Percentiles rank a stretch among this genome's conserved stretches.
phyloP scores from a whole-genome alignment of 768 basidiomycete species.

The Lactarius deliciosus region DNA sequence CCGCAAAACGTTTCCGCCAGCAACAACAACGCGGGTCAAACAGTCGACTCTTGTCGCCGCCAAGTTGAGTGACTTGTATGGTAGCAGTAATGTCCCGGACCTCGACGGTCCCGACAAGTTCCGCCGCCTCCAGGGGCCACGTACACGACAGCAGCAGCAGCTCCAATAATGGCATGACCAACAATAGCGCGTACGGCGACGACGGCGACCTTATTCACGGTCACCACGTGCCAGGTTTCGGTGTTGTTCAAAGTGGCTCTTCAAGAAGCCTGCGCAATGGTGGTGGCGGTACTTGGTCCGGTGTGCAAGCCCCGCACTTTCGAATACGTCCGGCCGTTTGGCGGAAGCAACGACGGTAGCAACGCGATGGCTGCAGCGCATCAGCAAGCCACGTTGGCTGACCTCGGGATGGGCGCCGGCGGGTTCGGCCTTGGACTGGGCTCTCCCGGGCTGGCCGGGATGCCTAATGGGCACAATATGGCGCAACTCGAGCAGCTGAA shows the following conservation, averaged over 20 bases:
- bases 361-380: constrained; percentile 13
- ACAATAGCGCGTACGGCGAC: constrained; percentile 49
- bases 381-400: constrained; percentile 38
- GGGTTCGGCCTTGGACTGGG: constrained; percentile 43
- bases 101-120: constrained; percentile 87
- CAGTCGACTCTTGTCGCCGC: constrained; percentile 43
- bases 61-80: constrained; percentile 63
- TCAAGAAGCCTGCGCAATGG: constrained; percentile 45
- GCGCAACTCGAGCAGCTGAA: not conserved
- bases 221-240: constrained; percentile 34
- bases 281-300: no score
- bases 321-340: constrained; percentile 48
- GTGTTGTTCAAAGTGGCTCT: not conserved
- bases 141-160: not conserved
- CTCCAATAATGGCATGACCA: constrained; percentile 28
- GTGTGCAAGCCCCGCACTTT: constrained; percentile 55
- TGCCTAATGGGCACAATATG: constrained; percentile 30
- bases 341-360: constrained; percentile 41
- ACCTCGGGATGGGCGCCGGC: constrained; percentile 38
- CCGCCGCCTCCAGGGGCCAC: constrained; percentile 54
- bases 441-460: no score
- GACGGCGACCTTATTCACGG: constrained; percentile 46
- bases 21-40: constrained; percentile 37
- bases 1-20: constrained; percentile 45
- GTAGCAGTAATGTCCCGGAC: constrained; percentile 67